Percentiles rank a stretch among this genome's conserved stretches.
Evolutionary conservation across 176 grass and related monocot species (phyloP).

Genomic region (Bromus sterilis): DNA sequence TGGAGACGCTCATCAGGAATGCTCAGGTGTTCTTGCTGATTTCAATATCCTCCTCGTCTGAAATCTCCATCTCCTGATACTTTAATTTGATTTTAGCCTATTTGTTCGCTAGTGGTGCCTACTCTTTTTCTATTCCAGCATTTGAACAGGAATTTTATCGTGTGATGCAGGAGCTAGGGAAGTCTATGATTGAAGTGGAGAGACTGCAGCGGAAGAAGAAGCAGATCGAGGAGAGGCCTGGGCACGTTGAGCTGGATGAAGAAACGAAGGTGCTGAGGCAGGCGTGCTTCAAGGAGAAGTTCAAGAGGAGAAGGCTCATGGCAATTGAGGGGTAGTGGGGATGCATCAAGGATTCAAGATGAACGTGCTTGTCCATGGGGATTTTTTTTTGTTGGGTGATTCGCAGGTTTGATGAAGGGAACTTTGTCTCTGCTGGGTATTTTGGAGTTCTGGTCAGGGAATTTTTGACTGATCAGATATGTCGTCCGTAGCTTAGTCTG

Average conservation of each 20-base stretch:
- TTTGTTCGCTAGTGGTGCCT: not conserved
- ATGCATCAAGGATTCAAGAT: not conserved
- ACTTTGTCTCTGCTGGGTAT: not conserved
- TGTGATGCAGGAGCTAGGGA: constrained; percentile 6
- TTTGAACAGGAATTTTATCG: not conserved
- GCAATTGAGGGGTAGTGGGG: not conserved
- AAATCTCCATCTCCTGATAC: not conserved
- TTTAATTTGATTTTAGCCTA: not conserved
- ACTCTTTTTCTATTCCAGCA: not conserved
- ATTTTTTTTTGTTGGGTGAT: not conserved
- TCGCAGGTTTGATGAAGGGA: not conserved
- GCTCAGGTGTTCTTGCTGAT: constrained; percentile 23
- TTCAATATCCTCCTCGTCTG: not conserved
- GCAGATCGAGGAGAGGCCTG: constrained; percentile 45
- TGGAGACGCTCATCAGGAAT: constrained; percentile 42
- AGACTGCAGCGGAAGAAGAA: constrained; percentile 22
- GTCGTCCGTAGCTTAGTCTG: not conserved
- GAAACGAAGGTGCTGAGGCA: constrained; percentile 45
- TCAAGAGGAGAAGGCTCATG: constrained; percentile 21
- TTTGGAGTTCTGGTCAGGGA: not conserved
- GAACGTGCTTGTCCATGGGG: not conserved
- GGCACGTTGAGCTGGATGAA: constrained; percentile 3
- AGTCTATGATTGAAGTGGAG: not conserved
- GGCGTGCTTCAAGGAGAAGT: constrained; percentile 53
- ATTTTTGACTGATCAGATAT: not conserved